Evolutionary conservation across 2,329 filamentous ascomycete species (phyloP).

Genomic region (Mariannaea elegans): DNA sequence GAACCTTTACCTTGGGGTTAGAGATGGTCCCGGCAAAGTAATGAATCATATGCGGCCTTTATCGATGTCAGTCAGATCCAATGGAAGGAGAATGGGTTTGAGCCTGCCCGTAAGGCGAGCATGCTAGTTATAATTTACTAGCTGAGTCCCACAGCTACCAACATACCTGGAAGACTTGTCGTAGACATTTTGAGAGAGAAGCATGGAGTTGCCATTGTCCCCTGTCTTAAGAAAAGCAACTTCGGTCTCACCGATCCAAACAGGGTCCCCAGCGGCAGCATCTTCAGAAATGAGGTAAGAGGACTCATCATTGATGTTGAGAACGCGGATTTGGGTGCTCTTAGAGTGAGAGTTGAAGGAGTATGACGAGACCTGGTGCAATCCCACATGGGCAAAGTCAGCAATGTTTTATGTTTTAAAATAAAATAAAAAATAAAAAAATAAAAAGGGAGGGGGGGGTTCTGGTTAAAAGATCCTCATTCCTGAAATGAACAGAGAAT

Average conservation of each 20-base stretch:
- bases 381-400: neutral
- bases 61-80: neutral
- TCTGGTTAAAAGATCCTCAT: no score
- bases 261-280: slow-evolving; percentile 71
- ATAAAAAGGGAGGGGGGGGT: no score
- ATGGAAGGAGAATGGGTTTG: no score
- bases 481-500: neutral
- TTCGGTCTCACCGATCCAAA: slow-evolving; percentile 77
- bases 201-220: slow-evolving; percentile 57
- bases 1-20: slow-evolving; percentile 66
- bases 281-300: slow-evolving; percentile 73
- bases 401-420: neutral
- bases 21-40: slow-evolving; percentile 62
- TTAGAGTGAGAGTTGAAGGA: slow-evolving; percentile 80
- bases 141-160: neutral
- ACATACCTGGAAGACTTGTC: slow-evolving; percentile 51
- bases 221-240: slow-evolving; percentile 63
- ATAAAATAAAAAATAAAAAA: no score
- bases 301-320: slow-evolving; percentile 74
- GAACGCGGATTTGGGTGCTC: slow-evolving; percentile 72
- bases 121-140: no score
- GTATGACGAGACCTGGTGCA: slow-evolving; percentile 71
- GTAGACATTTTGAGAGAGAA: slow-evolving; percentile 52
- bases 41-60: slow-evolving; percentile 53
- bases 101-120: no score